Percentiles rank a stretch among this genome's conserved stretches.
phyloP scores from a whole-genome alignment of 2,329 filamentous ascomycete genomes.

The Aureobasidium sp. region DNA sequence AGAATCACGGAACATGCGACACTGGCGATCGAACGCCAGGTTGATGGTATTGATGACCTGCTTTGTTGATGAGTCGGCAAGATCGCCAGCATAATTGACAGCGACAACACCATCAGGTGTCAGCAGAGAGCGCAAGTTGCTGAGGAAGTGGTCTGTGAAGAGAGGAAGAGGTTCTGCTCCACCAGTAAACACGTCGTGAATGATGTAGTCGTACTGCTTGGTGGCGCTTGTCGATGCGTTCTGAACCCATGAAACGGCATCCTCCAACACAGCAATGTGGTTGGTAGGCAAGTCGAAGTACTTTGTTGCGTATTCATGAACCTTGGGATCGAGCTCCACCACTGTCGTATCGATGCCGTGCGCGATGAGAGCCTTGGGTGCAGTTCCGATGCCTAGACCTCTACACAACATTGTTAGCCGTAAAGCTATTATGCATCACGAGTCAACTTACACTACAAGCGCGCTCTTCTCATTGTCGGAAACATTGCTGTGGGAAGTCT shows the following conservation, averaged over 20 bases:
- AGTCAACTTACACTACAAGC: conserved; percentile 65
- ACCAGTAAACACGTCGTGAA: conserved; percentile 97
- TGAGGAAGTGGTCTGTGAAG: conserved; percentile 79
- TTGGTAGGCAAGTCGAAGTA: conserved; percentile 75
- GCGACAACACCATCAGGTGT: conserved; percentile 74
- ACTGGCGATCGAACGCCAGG: conserved; percentile 68
- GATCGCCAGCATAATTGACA: conserved; percentile 93
- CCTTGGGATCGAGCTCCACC: conserved; percentile 86
- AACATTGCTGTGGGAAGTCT: conserved; percentile 38
- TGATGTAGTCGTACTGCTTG: conserved; percentile 71
- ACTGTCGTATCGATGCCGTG: conserved; percentile 90
- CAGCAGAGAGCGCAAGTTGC: conserved; percentile 60
- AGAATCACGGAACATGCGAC: conserved; percentile 81
- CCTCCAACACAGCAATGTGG: conserved; percentile 69
- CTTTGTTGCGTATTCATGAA: conserved; percentile 70
- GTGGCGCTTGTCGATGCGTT: conserved; percentile 16
- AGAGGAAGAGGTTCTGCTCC: conserved; percentile 82
- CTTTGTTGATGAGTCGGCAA: conserved; percentile 64
- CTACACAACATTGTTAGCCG: conserved; percentile 33
- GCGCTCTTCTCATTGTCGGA: conserved; percentile 64
- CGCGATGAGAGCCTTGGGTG: conserved; percentile 72
- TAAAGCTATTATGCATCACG: neutral
- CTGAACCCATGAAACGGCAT: conserved; percentile 64
- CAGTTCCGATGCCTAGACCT: conserved; percentile 86
- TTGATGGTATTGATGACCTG: conserved; percentile 76